Evolutionary conservation across 768 basidiomycete species (phyloP).

Genomic region (Agaricus blazei): DNA sequence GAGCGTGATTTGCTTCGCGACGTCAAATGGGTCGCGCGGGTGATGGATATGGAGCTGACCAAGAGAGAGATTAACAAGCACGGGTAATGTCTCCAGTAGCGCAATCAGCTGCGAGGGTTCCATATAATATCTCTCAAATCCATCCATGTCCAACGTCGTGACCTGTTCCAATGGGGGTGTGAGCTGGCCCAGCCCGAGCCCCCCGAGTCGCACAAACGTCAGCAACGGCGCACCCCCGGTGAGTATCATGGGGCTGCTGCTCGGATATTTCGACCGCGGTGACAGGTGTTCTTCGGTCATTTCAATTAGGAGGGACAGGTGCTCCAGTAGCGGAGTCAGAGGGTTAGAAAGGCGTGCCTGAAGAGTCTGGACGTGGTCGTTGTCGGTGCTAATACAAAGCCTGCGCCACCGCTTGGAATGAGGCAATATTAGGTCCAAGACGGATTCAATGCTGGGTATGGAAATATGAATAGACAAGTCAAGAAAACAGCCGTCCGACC

Average conservation of each 20-base stretch:
- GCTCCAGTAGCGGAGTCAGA: slow-evolving; percentile 28
- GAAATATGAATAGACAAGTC: slow-evolving; percentile 25
- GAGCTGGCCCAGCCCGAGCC: slow-evolving; percentile 33
- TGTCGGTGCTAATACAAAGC: slow-evolving; percentile 26
- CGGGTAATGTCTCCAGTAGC: slow-evolving; percentile 28
- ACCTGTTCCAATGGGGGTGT: slow-evolving; percentile 30
- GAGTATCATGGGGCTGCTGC: slow-evolving; percentile 26
- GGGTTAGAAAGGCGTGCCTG: slow-evolving; percentile 21
- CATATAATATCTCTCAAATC: slow-evolving; percentile 30
- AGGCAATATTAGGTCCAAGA: slow-evolving; percentile 24
- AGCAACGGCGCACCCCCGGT: slow-evolving; percentile 25
- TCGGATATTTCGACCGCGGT: slow-evolving; percentile 25
- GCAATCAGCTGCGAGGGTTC: slow-evolving; percentile 29
- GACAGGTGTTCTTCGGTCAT: slow-evolving; percentile 20
- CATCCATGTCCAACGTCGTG: slow-evolving; percentile 40
- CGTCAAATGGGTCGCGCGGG: slow-evolving; percentile 25
- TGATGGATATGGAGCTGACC: slow-evolving; percentile 32
- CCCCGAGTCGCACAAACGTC: slow-evolving; percentile 36
- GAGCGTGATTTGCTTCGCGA: slow-evolving; percentile 24
- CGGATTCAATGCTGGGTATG: slow-evolving; percentile 18
- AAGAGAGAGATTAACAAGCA: slow-evolving; percentile 36
- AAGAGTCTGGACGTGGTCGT: slow-evolving; percentile 21
- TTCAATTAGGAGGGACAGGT: slow-evolving; percentile 33
- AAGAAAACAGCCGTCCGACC: slow-evolving; percentile 31
- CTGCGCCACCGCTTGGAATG: slow-evolving; percentile 36